These are phyloP conservation scores for Aspergillus aculeatinus DNA, from an alignment of 2,329 filamentous ascomycete genomes.

Conservation along the genomic window DNA sequence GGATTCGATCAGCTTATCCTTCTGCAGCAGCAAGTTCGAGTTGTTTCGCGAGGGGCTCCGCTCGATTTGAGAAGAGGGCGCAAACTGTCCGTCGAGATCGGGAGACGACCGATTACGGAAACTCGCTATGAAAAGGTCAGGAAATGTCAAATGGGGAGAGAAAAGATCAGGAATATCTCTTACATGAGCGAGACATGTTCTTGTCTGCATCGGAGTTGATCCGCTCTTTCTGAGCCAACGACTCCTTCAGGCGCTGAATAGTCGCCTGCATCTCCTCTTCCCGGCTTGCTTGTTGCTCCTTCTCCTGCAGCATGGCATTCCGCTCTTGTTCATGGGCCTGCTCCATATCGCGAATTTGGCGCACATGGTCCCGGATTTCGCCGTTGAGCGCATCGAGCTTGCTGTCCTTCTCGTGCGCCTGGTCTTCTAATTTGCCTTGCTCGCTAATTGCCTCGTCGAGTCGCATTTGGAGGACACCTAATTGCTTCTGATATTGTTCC, in stretches of 20 bases:
- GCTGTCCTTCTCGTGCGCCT: conserved; percentile 80
- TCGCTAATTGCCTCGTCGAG: conserved; percentile 82
- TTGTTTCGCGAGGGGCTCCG: conserved; percentile 87
- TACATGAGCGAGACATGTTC: conserved; percentile 53
- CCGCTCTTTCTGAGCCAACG: conserved; percentile 71
- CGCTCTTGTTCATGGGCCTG: conserved; percentile 89
- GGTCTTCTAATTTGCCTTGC: conserved; percentile 83
- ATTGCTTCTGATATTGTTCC: conserved; percentile 79
- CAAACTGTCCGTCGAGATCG: conserved; percentile 78
- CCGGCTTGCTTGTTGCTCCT: conserved; percentile 77
- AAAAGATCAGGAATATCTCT: conserved; percentile 25
- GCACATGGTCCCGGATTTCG: conserved; percentile 78
- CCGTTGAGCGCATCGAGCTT: conserved; percentile 76
- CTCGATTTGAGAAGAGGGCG: conserved; percentile 78
- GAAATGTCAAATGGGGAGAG: conserved; percentile 1
- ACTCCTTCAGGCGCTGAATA: conserved; percentile 90
- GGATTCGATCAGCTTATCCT: conserved; percentile 93
- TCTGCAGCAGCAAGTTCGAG: conserved; percentile 87
- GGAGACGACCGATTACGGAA: conserved; percentile 55
- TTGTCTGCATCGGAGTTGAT: conserved; percentile 52
- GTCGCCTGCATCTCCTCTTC: conserved; percentile 90
- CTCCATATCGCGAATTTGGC: conserved; percentile 88
- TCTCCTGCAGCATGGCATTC: conserved; percentile 82
- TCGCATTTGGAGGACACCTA: conserved; percentile 77
- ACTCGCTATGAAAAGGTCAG: conserved; percentile 36